phyloP scores from a whole-genome alignment of 768 basidiomycete genomes.

The Aureoboletus auriporus region DNA sequence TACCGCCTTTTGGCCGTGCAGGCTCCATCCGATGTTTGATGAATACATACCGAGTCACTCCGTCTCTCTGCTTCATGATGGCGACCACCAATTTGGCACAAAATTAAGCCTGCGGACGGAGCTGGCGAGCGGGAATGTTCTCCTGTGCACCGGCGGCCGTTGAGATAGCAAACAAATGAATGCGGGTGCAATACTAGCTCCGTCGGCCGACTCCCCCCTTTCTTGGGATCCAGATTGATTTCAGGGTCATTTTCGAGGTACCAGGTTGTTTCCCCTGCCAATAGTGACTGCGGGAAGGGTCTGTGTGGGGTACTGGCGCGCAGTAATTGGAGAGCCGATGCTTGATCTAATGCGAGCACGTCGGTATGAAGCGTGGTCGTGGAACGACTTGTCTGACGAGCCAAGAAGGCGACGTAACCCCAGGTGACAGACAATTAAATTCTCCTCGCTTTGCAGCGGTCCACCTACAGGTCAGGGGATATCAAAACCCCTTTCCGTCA shows the following conservation, averaged over 20 bases:
- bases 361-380: constrained; percentile 38
- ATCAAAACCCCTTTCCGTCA: constrained; percentile 3
- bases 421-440: constrained; percentile 23
- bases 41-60: background rate
- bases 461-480: constrained; percentile 14
- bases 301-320: constrained; percentile 37
- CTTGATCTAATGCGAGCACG: constrained; percentile 46
- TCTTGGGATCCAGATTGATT: constrained; percentile 44
- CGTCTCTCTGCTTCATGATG: too few species aligned
- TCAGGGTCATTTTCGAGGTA: constrained; percentile 56
- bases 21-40: constrained; percentile 25
- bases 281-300: constrained; percentile 66
- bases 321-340: constrained; percentile 54
- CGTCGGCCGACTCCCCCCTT: constrained; percentile 64
- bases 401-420: constrained; percentile 16
- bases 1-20: constrained; percentile 13
- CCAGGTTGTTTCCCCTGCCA: constrained; percentile 61
- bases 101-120: constrained; percentile 17
- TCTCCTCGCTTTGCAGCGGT: constrained; percentile 24
- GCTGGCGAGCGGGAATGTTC: constrained; percentile 1
- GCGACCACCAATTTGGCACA: background rate
- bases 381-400: constrained; percentile 35
- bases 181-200: background rate
- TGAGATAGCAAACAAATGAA: constrained; percentile 55
- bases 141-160: constrained; percentile 36